These are phyloP conservation scores for Rhizopus microsporus DNA, from an alignment of 371 early-diverging fungal genomes.

Conservation along the genomic window DNA sequence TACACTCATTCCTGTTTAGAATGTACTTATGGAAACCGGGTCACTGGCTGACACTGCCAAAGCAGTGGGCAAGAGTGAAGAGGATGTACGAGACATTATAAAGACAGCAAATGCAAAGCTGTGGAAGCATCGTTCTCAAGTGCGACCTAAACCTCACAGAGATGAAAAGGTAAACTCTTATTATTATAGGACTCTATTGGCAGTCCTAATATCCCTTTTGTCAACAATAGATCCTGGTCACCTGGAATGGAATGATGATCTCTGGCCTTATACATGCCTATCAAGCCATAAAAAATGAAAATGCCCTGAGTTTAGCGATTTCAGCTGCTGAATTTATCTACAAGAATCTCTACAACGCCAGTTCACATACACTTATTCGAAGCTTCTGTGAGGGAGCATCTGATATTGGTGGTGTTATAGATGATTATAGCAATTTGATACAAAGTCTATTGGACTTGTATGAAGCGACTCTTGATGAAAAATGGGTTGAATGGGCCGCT, in stretches of 20 bases:
- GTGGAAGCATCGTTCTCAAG: conserved; percentile 39
- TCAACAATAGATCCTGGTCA: conserved; percentile 29
- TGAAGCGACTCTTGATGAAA: conserved; percentile 51
- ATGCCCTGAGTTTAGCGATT: conserved; percentile 39
- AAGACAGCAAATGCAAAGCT: conserved; percentile 35
- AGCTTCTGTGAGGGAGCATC: conserved; percentile 55
- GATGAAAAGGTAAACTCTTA: conserved; percentile 70
- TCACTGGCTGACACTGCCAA: conserved; percentile 48
- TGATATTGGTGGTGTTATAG: conserved; percentile 56
- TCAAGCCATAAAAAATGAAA: conserved; percentile 29
- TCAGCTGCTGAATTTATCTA: conserved; percentile 55
- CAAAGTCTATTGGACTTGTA: conserved; percentile 64
- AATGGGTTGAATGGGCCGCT: conserved; percentile 63
- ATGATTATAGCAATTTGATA: conserved; percentile 61
- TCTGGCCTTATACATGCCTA: conserved; percentile 51
- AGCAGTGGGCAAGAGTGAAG: conserved; percentile 27
- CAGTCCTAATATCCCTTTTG: background rate
- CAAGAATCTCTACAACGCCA: conserved; percentile 42
- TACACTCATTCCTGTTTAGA: conserved; percentile 31
- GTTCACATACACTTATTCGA: conserved; percentile 38
- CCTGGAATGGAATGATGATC: conserved; percentile 66
- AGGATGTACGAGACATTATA: conserved; percentile 36
- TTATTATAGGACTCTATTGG: background rate
- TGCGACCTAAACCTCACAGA: conserved; percentile 61
- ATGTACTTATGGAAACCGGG: conserved; percentile 52